Percentiles rank a stretch among this genome's conserved stretches.
Conservation (phyloP, 805 yeast species). For the Scheffersomyces stipitis region DNA sequence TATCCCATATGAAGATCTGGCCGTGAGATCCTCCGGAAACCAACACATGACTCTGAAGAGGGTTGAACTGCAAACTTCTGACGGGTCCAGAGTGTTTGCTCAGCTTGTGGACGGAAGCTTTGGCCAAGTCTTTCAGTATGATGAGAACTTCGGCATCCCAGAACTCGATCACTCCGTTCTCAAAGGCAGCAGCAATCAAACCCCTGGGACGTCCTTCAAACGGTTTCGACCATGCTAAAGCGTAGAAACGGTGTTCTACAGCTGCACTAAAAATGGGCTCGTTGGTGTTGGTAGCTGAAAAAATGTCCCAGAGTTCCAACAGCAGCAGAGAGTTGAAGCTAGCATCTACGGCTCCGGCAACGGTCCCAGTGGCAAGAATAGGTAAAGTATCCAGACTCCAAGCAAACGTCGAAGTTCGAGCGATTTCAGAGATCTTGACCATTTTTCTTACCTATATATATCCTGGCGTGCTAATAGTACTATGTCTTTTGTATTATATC, state of each 20-base stretch:
- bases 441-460: constrained; percentile 34
- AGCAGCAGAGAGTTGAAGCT: constrained; percentile 76
- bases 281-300: constrained; percentile 32
- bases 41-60: constrained; percentile 64
- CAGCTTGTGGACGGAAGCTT: constrained; percentile 50
- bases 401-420: constrained; percentile 90
- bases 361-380: constrained; percentile 82
- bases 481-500: no score
- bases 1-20: constrained; percentile 89
- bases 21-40: constrained; percentile 90
- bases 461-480: not conserved
- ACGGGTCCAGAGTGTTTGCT: constrained; percentile 68
- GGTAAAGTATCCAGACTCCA: constrained; percentile 85
- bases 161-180: constrained; percentile 73
- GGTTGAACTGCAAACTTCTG: constrained; percentile 73
- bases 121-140: constrained; percentile 37
- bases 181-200: constrained; percentile 84
- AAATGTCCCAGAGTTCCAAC: constrained; percentile 78
- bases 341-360: constrained; percentile 94
- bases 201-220: constrained; percentile 49
- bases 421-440: constrained; percentile 84
- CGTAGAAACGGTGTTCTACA: constrained; percentile 56
- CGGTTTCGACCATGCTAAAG: constrained; percentile 78
- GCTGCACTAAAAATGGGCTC: constrained; percentile 36
- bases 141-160: constrained; percentile 66